Percentiles rank a stretch among this genome's conserved stretches.
phyloP scores from a whole-genome alignment of 2,329 filamentous ascomycete genomes.

The Trichoderma sp. region DNA sequence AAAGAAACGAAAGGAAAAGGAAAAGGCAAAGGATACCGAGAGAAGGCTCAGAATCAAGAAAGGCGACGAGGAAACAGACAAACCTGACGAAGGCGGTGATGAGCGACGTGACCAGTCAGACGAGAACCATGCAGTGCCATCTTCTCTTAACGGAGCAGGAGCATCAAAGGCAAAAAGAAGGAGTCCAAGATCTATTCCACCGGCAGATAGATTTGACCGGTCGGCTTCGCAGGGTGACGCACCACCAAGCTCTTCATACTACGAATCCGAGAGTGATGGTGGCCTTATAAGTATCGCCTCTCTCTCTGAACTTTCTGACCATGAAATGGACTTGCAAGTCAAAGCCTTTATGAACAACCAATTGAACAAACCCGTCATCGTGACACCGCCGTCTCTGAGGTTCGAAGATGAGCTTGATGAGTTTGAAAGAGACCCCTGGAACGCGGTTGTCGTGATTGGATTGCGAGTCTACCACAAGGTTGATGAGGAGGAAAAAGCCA shows the following conservation, averaged over 20 bases:
- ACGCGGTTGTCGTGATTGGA: slow-evolving; percentile 61
- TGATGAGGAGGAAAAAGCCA: slow-evolving; percentile 31
- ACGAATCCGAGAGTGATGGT: slow-evolving; percentile 30
- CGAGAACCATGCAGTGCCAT: slow-evolving; percentile 12
- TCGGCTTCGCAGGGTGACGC: not conserved
- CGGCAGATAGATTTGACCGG: slow-evolving; percentile 19
- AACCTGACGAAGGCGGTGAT: slow-evolving; percentile 5
- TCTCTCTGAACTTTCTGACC: slow-evolving; percentile 41
- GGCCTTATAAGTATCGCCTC: slow-evolving; percentile 33
- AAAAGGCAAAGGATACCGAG: slow-evolving; percentile 69
- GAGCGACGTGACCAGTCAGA: slow-evolving; percentile 21
- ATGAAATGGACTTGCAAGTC: slow-evolving; percentile 38
- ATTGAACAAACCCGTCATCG: not conserved
- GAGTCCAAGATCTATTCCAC: not conserved
- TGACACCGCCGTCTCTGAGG: not conserved
- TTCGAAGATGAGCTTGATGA: slow-evolving; percentile 50
- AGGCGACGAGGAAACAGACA: not conserved
- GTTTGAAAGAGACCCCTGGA: slow-evolving; percentile 59
- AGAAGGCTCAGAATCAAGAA: slow-evolving; percentile 27
- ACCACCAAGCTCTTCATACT: not conserved
- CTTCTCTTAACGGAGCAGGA: slow-evolving; percentile 1
- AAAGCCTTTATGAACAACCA: slow-evolving; percentile 22
- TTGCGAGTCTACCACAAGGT: slow-evolving; percentile 60
- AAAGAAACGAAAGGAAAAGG: slow-evolving; percentile 73
- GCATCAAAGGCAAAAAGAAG: slow-evolving; percentile 24